Base-by-base conservation (phyloP, 495 filamentous ascomycete genomes). In the Hypoxylon cercidicola region DNA sequence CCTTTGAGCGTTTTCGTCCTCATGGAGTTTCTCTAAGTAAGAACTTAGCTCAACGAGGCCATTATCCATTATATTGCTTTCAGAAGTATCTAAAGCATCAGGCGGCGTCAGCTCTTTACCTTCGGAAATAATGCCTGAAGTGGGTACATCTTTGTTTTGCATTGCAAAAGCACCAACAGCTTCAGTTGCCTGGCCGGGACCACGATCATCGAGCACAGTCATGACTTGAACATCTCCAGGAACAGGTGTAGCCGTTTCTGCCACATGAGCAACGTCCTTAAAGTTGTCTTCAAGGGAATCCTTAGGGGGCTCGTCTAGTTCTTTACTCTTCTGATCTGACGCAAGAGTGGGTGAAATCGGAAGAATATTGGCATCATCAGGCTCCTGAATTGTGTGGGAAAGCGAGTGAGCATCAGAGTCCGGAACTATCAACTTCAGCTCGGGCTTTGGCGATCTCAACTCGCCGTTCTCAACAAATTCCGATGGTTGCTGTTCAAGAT, bases 321-420 rank as follows among this genome's bases (percentile, higher is more conserved):
- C 47, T 28, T 12, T 32, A 4, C 16, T 37, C 35, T 48, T 39
- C n/a, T 52, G 23, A 37, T 46, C 30, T 19, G 41, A 39, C 43
- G 23, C 45, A 28, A 56, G 34, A 63, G 60, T 55, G 18, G 65
- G 52, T 20, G 55, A 47, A 3, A 10, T 39, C 20, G 35, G 61
- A 21, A 52, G 44, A 41, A 63, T 47, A 28, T 70, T 53, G 16
- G 48, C 39, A 63, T 68, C 66, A 20, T 68, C 66, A 20, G 55
- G 40, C n/a, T 30, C 54, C 16, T 73, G 64, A 2, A 39, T 55
- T 20, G 74, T 60, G 37, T 71, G 66, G 18, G 79, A 72, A 15
- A 73, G 68, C 18, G 76, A 75, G 45, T 72, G 65, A 3, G 70
- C 51, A 66, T 68, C 75, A 10, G 64, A 73, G 59, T 62, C 77